These are phyloP conservation scores for Polyrhizophydium stewartii DNA, from an alignment of 371 early-diverging fungal species.

Conservation along the genomic window DNA sequence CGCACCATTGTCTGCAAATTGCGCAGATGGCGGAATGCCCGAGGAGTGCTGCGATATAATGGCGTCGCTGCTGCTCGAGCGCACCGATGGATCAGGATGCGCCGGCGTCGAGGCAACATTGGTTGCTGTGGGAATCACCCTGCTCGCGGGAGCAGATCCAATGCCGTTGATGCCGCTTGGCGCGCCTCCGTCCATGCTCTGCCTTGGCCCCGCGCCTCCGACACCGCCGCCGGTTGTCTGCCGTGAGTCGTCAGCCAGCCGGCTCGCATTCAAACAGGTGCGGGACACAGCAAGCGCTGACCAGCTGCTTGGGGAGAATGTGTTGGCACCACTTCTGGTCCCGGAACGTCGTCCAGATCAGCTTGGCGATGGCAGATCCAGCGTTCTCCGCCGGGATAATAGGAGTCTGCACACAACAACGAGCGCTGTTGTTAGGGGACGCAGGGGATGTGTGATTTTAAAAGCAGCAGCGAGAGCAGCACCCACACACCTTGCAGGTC, in stretches of 20 bases:
- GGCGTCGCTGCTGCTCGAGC: background rate
- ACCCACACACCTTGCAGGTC: slow-evolving; percentile 22
- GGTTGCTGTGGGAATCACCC: background rate
- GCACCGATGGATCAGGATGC: background rate
- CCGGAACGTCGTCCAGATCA: slow-evolving; percentile 21
- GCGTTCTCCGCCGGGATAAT: slow-evolving; percentile 36
- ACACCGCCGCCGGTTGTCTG: too few species aligned
- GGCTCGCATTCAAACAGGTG: too few species aligned
- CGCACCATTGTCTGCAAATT: background rate
- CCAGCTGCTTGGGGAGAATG: slow-evolving; percentile 20
- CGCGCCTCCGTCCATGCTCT: too few species aligned
- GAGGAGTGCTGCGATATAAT: background rate
- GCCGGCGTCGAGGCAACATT: background rate
- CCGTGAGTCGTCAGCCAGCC: too few species aligned
- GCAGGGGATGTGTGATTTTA: background rate
- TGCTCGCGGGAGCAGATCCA: background rate
- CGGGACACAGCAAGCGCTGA: background rate
- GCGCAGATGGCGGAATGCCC: background rate
- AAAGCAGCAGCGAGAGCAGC: background rate
- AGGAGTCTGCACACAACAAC: slow-evolving; percentile 13
- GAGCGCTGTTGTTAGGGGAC: background rate
- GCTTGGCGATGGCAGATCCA: slow-evolving; percentile 21
- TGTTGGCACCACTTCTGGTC: slow-evolving; percentile 32
- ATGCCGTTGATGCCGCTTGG: too few species aligned
- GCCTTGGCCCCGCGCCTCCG: too few species aligned